A percentile compares a stretch with the other conserved stretches of the same genome.
These are phyloP conservation scores for Dactylis glomerata DNA, from an alignment of 176 grass and related monocot species.

Conservation along the genomic window DNA sequence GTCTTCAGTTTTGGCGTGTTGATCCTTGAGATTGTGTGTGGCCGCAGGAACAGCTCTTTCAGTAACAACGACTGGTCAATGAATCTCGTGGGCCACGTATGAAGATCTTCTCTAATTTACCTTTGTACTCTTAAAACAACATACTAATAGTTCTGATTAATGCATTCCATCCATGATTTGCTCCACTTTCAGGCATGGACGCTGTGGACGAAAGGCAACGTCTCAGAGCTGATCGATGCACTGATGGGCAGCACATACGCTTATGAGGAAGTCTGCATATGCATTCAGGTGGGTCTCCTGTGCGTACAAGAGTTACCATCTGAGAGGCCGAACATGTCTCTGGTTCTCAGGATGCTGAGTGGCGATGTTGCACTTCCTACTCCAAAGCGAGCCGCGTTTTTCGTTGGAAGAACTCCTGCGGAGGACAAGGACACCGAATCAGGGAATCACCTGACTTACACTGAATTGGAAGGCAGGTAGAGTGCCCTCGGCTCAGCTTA, in stretches of 20 bases:
- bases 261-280: constrained; percentile 39
- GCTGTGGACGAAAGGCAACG: constrained; percentile 39
- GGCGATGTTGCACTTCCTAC: constrained; percentile 40
- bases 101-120: not conserved
- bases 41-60: constrained; percentile 50
- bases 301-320: constrained; percentile 65
- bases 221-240: constrained; percentile 48
- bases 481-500: not conserved
- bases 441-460: constrained; percentile 29
- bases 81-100: constrained; percentile 74
- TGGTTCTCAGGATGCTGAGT: constrained; percentile 53
- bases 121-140: not conserved
- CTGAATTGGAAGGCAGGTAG: constrained; percentile 41
- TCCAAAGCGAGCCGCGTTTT: constrained; percentile 57
- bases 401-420: constrained; percentile 21
- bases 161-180: not conserved
- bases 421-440: constrained; percentile 14
- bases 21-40: constrained; percentile 61
- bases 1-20: constrained; percentile 69
- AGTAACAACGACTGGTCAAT: constrained; percentile 53
- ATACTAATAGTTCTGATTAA: not conserved
- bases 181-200: constrained; percentile 63
- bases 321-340: constrained; percentile 60
- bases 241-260: constrained; percentile 32
- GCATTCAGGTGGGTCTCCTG: constrained; percentile 69